Evolutionary conservation across 805 yeast species (phyloP).

Genomic region (Metschnikowia santaceciliae): DNA sequence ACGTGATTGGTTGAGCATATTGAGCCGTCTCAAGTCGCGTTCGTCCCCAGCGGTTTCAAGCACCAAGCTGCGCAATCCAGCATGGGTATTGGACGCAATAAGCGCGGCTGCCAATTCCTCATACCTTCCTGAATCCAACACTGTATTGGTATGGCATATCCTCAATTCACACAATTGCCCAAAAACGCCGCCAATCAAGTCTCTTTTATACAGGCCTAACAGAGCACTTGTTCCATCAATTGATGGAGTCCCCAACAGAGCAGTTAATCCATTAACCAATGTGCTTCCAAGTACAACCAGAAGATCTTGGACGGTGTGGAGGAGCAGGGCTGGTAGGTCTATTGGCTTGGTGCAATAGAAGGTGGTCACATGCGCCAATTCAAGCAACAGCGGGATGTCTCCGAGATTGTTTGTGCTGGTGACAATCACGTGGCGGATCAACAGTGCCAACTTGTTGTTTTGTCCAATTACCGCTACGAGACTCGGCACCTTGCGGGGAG

Average conservation of each 20-base stretch:
- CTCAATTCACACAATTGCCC: constrained; percentile 7
- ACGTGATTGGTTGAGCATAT: constrained; percentile 13
- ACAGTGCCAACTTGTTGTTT: constrained; percentile 12
- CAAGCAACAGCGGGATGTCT: constrained; percentile 2
- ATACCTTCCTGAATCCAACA: neutral
- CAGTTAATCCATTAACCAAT: too few species aligned
- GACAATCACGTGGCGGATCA: constrained; percentile 10
- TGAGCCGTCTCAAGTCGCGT: constrained; percentile 16
- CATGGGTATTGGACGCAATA: constrained; percentile 1
- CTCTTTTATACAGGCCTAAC: too few species aligned
- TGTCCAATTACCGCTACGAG: constrained; percentile 13
- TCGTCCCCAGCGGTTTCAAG: constrained; percentile 13
- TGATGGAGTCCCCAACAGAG: too few species aligned
- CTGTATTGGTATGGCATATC: neutral
- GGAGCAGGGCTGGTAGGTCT: neutral
- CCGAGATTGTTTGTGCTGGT: neutral
- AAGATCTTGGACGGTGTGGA: constrained; percentile 1
- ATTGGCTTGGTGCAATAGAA: constrained; percentile 7
- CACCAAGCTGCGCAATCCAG: constrained; percentile 13
- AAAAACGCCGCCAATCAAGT: too few species aligned
- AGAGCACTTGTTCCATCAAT: too few species aligned
- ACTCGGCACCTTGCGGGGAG: constrained; percentile 7
- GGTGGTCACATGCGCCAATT: constrained; percentile 1
- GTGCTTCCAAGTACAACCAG: neutral
- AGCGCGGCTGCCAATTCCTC: constrained; percentile 5